A percentile compares a stretch with the other conserved stretches of the same genome.
Evolutionary conservation across 768 basidiomycete genomes (phyloP).

Genomic region (Nidularia pulvinata): DNA sequence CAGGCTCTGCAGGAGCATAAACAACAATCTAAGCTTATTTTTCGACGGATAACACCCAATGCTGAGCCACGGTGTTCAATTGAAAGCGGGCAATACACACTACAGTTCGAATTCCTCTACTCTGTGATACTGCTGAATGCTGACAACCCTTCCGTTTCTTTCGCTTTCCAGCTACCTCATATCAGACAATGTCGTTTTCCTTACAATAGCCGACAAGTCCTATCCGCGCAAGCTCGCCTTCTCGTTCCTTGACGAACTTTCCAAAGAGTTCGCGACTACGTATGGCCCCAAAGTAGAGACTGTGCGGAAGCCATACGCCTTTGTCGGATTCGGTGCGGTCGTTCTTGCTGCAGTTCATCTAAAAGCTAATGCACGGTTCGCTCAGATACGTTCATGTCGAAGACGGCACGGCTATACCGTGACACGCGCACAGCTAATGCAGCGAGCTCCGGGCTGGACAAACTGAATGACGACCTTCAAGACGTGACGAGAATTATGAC

Average conservation of each 20-base stretch:
- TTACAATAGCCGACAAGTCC: constrained; percentile 95
- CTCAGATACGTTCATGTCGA: constrained; percentile 97
- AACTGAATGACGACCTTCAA: constrained; percentile 93
- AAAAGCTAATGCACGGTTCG: neutral
- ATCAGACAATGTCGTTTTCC: constrained; percentile 89
- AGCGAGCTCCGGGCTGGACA: constrained; percentile 73
- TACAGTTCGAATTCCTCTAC: constrained; percentile 69
- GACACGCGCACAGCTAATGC: constrained; percentile 88
- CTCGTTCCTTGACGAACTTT: constrained; percentile 95
- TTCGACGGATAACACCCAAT: constrained; percentile 91
- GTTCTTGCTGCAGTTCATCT: neutral
- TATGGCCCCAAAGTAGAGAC: constrained; percentile 95
- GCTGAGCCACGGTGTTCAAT: constrained; percentile 97
- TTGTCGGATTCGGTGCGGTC: constrained; percentile 91
- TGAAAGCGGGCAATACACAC: constrained; percentile 92
- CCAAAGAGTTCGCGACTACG: constrained; percentile 91
- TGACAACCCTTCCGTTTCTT: neutral
- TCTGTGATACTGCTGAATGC: constrained; percentile 1
- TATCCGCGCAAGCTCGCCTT: constrained; percentile 98
- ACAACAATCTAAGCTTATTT: constrained; percentile 96
- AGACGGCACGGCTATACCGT: constrained; percentile 92
- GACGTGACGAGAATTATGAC: constrained; percentile 99
- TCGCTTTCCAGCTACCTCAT: constrained; percentile 81
- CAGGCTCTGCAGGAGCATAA: constrained; percentile 96
- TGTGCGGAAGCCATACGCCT: constrained; percentile 96